Conservation (phyloP, 306 rosid genomes). For the Heteromeles arbutifolia region DNA sequence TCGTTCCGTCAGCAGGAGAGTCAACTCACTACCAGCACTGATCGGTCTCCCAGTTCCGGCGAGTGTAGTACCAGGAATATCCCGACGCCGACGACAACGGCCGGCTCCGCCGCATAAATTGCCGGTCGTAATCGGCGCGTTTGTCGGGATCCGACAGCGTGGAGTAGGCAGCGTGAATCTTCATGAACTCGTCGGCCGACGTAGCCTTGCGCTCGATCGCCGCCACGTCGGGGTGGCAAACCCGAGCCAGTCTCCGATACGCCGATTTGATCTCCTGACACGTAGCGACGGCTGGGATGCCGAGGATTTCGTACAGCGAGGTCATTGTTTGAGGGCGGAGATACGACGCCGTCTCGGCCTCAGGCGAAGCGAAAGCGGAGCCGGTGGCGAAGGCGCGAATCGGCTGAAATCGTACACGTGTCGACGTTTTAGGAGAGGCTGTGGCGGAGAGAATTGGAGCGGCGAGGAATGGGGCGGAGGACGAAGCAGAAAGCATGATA, state of each 20-base stretch:
- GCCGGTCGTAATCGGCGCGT: conserved; percentile 77
- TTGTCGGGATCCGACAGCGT: conserved; percentile 78
- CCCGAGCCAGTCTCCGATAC: conserved; percentile 68
- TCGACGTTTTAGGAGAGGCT: not conserved
- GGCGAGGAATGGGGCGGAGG: not conserved
- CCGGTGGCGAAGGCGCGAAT: conserved; percentile 27
- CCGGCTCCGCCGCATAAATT: conserved; percentile 33
- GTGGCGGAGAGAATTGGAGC: not conserved
- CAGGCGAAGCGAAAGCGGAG: conserved; percentile 25
- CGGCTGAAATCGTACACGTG: conserved; percentile 23
- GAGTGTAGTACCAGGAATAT: conserved; percentile 43
- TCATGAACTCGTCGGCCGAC: conserved; percentile 68
- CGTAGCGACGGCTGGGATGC: conserved; percentile 61
- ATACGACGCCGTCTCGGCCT: conserved; percentile 26
- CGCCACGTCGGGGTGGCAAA: conserved; percentile 85
- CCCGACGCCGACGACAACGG: conserved; percentile 39
- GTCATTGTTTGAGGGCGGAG: conserved; percentile 8
- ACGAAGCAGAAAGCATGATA: conserved; percentile 22
- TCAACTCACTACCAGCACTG: conserved; percentile 93
- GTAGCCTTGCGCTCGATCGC: conserved; percentile 46
- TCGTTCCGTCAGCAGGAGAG: conserved; percentile 1
- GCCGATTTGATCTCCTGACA: conserved; percentile 75
- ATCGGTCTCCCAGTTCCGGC: conserved; percentile 94
- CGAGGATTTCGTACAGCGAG: conserved; percentile 71
- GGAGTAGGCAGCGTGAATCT: conserved; percentile 75